Base-by-base conservation (phyloP, 164 flowering plant species). In the Umbilicus rupestris region DNA sequence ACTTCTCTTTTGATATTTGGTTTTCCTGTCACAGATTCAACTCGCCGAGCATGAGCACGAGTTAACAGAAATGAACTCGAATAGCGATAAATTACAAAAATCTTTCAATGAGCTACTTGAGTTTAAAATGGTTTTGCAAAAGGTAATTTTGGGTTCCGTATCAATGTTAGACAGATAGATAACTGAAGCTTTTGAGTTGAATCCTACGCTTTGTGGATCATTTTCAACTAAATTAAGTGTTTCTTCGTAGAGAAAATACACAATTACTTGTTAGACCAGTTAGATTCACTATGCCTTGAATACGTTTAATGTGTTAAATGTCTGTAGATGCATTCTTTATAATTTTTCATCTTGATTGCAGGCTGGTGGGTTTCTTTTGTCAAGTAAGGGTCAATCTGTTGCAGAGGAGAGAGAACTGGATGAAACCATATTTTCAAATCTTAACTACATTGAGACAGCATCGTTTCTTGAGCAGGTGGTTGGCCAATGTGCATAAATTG, bases 301-400 rank as follows among this genome's bases (percentile, higher is more conserved):
- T 8, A 7, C 10, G 3, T 16, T 24, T 50, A n/a, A 12, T 28
- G 14, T 16, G 28, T 50, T 11, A 50, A 11, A 55, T 12, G 31
- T 28, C 19, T 39, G n/a, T 15, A 63, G 20, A 31, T 62, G 45
- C 12, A 39, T 37, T 45, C 33, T 33, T 35, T 63, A 20, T 39
- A 66, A 31, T 66, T 52, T 31, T 71, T 70, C 62, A 52, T 74
- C 69, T 64, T 64, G 72, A 68, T 62, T 78, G 64, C 92, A 95
- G 99, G 98, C 99, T 71, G 79, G 92, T 71, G 83, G 79, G 73
- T 92, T 95, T 84, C 97, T 92, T 76, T 81, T 82, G 66, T 82
- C 99, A 69, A 80, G 85, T 64, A 82, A 84, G 66, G 78, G 73
- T 70, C 87, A 82, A 72, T 70, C 81, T 39, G 78, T 71, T 78